phyloP scores from a whole-genome alignment of 225 moss, liverwort and hornwort genomes.

The Thuidium tamariscinum region DNA sequence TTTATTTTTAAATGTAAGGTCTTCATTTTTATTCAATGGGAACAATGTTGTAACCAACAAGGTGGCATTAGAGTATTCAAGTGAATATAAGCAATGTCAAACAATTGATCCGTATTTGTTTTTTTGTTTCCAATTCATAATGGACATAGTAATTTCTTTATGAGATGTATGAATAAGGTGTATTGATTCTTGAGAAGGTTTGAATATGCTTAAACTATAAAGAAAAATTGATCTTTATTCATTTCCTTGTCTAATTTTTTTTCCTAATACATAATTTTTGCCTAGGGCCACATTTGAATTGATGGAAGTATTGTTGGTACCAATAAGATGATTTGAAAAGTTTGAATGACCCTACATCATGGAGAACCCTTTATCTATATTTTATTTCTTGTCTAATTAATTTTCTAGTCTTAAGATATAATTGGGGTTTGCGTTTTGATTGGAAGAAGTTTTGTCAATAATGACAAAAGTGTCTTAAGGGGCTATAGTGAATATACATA shows the following conservation, averaged over 20 bases:
- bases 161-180: neutral
- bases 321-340: neutral
- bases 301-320: fast-evolving
- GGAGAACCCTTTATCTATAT: fast-evolving
- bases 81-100: neutral
- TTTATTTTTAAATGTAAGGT: neutral
- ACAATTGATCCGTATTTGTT: neutral
- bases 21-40: neutral
- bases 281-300: neutral
- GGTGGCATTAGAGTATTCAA: neutral
- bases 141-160: neutral
- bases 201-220: neutral
- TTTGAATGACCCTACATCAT: neutral
- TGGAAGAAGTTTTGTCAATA: fast-evolving
- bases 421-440: neutral
- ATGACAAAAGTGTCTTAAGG: neutral
- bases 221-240: neutral
- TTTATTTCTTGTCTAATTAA: too few species aligned
- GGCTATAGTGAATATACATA: neutral
- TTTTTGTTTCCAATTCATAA: neutral
- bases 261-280: neutral
- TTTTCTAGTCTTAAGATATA: neutral
- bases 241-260: too few species aligned
- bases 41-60: neutral
- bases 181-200: neutral